Base-by-base conservation (phyloP, 352 stramenopile species). In the Pythium sp. region DNA sequence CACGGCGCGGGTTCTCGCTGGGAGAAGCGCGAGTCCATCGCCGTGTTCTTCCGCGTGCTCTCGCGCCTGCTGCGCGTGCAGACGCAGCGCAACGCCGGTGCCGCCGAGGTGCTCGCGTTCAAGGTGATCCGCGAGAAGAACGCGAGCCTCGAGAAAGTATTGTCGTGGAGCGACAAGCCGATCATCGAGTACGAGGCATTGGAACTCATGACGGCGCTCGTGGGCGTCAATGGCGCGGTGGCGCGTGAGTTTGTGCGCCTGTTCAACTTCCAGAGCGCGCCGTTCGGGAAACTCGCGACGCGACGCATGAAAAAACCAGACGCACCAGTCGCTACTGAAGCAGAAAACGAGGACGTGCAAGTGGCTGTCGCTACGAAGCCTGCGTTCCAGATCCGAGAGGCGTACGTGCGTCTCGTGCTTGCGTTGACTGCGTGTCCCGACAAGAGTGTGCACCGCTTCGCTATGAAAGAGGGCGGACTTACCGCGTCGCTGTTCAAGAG, bases 101-200 rank as follows among this genome's bases (percentile, higher is more conserved):
- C 73, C 14, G 84, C 84, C 22, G 84, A 96, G 68, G 72, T 72
- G 0, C 71, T 93, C n/a, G 85, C 85, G 46, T 70, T 92, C 46
- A 75, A 79, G 41, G 64, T 94, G 3, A 69, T 94, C 36, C 86
- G 84, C 34, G 87, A 92, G 49, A 93, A 92, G 74, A 76, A 71
- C 55, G 66, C 74, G 59, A 70, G 69, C 41, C 71, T 94, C 3
- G 81, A 92, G 66, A 96, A 92, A 68, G 63, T 89, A 58, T 66
- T 96, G 43, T 84, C 82, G 51, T 96, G 88, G 88, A 94, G 82
- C 62, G 88, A 96, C 78, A 94, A 94, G 73, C 88, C 88, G 15
- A 59, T 84, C 18, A 87, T 96, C 61, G 85, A 90, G 65, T 91
- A 83, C 69, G 75, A 82, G 53, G 83, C 85, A 28, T 77, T 96